Conservation (phyloP, 371 early-diverging fungal species). For the Nematocida parisii region DNA sequence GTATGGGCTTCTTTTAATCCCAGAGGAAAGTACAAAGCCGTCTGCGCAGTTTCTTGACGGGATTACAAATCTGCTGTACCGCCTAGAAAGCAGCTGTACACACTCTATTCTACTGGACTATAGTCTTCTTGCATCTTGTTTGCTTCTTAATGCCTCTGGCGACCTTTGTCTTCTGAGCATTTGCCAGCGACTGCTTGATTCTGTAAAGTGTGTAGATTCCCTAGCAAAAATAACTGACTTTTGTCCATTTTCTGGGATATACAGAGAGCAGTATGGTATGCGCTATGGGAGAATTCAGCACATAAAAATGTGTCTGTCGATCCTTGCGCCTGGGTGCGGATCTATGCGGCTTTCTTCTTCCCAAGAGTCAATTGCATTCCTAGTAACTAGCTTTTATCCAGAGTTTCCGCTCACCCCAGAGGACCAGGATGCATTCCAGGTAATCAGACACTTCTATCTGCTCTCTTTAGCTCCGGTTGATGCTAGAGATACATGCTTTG, state of each 20-base stretch:
- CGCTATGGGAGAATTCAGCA: conserved; percentile 56
- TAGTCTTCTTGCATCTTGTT: conserved; percentile 30
- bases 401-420: conserved; percentile 52
- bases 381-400: conserved; percentile 46
- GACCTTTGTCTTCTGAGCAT: conserved; percentile 33
- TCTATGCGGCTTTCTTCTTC: conserved; percentile 14
- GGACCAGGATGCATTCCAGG: conserved; percentile 58
- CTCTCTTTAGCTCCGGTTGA: conserved; percentile 3
- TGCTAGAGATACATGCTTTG: not conserved
- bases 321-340: conserved; percentile 51
- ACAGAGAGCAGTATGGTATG: conserved; percentile 58
- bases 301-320: conserved; percentile 54
- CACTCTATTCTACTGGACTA: conserved; percentile 46
- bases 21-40: conserved; percentile 9
- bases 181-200: conserved; percentile 31
- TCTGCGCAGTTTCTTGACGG: not conserved
- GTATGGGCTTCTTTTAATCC: conserved; percentile 29
- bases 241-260: conserved; percentile 34
- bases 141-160: conserved; percentile 50
- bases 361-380: conserved; percentile 34
- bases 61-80: conserved; percentile 40
- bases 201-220: not conserved
- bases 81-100: conserved; percentile 4
- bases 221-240: conserved; percentile 31
- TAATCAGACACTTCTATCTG: conserved; percentile 41